A percentile compares a stretch with the other conserved stretches of the same genome.
Conservation (phyloP, 2,329 filamentous ascomycete species). For the Chaetomiaceae sp. region DNA sequence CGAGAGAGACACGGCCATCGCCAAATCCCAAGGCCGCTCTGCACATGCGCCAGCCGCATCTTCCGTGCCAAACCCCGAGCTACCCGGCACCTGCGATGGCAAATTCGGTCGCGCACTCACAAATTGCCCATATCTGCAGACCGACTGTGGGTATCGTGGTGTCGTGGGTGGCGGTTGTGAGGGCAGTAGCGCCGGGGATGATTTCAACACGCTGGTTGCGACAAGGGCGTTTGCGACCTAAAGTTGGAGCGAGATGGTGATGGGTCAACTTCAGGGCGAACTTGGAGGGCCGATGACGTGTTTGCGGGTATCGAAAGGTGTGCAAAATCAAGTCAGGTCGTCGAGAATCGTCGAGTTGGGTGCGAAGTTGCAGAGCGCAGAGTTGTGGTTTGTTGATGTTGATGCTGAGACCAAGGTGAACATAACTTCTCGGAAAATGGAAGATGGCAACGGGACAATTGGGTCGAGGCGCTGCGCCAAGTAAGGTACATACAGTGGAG, state of each 20-base stretch:
- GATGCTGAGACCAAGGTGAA: too few species aligned
- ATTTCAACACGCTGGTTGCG: too few species aligned
- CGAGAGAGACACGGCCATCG: too few species aligned
- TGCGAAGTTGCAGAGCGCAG: not conserved
- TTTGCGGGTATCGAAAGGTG: not conserved
- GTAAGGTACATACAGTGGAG: too few species aligned
- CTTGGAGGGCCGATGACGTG: constrained; percentile 1
- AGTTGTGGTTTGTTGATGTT: not conserved
- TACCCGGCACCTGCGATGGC: not conserved
- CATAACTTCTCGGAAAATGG: too few species aligned
- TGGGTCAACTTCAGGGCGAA: too few species aligned
- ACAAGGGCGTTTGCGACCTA: constrained; percentile 5
- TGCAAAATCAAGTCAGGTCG: not conserved
- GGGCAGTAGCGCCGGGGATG: constrained; percentile 1
- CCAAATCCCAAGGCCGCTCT: not conserved
- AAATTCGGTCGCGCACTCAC: constrained; percentile 37
- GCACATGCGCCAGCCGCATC: not conserved
- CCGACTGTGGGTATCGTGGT: constrained; percentile 5
- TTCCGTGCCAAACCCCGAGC: not conserved
- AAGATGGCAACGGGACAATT: too few species aligned
- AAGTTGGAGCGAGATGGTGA: too few species aligned
- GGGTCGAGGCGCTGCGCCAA: too few species aligned
- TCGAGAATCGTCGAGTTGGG: not conserved
- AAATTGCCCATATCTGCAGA: constrained; percentile 46
- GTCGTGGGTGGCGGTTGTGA: constrained; percentile 7